phyloP scores from a whole-genome alignment of 1,284 basidiomycete species.

The Trichosporon sp. region DNA sequence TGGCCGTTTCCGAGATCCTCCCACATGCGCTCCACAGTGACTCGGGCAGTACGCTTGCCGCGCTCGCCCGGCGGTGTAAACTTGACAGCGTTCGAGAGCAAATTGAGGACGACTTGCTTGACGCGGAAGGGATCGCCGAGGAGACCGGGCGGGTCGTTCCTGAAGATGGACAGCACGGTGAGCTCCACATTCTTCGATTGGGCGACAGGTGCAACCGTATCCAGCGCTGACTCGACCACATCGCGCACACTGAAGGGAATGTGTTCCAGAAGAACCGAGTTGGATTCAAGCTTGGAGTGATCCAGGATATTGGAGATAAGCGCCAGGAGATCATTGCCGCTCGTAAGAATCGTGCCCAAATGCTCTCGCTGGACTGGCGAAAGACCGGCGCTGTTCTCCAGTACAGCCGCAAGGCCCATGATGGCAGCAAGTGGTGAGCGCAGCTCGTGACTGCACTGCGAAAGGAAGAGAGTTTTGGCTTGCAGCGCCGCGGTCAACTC shows the following conservation, averaged over 20 bases:
- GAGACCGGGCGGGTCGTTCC: slow-evolving; percentile 33
- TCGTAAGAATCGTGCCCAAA: slow-evolving; percentile 47
- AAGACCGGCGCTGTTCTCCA: slow-evolving; percentile 42
- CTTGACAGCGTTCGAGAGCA: slow-evolving; percentile 42
- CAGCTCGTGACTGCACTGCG: slow-evolving; percentile 49
- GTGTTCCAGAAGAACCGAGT: slow-evolving; percentile 47
- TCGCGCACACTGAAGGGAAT: slow-evolving; percentile 47
- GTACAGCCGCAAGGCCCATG: slow-evolving; percentile 45
- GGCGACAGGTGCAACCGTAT: slow-evolving; percentile 37
- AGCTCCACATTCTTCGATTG: slow-evolving; percentile 42
- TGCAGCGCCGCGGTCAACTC: slow-evolving; percentile 30
- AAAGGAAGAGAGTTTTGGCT: slow-evolving; percentile 37
- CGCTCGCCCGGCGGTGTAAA: slow-evolving; percentile 28
- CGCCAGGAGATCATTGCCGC: slow-evolving; percentile 49
- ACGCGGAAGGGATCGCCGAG: slow-evolving; percentile 42
- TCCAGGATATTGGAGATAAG: slow-evolving; percentile 52
- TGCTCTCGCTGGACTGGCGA: slow-evolving; percentile 48
- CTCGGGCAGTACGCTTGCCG: slow-evolving; percentile 19
- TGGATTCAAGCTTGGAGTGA: slow-evolving; percentile 48
- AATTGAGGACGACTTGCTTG: slow-evolving; percentile 40
- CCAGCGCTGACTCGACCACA: slow-evolving; percentile 38
- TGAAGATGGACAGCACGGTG: slow-evolving; percentile 29
- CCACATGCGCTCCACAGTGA: slow-evolving; percentile 31
- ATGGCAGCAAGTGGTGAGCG: slow-evolving; percentile 47
- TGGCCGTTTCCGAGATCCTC: slow-evolving; percentile 18